A percentile compares a stretch with the other conserved stretches of the same genome.
These are phyloP conservation scores for Typha latifolia DNA, from an alignment of 176 grass and related monocot species.

Conservation along the genomic window DNA sequence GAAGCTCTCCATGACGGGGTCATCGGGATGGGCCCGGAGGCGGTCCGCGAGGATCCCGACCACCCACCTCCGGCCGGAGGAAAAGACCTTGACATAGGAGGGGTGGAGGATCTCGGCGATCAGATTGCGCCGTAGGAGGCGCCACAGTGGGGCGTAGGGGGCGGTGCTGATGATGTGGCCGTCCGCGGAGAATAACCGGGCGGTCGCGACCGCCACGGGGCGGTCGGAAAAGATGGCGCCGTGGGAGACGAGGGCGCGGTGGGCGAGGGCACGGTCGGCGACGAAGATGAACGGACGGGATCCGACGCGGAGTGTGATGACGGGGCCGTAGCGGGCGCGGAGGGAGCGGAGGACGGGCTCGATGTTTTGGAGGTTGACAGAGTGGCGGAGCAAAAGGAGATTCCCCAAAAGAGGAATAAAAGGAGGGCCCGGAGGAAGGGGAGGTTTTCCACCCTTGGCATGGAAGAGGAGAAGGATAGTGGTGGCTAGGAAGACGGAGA, in stretches of 20 bases:
- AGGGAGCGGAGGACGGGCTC: too few relatives aligned
- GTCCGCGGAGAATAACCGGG: background rate
- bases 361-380: too few relatives aligned
- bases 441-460: too few relatives aligned
- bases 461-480: too few relatives aligned
- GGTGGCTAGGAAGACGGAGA: too few relatives aligned
- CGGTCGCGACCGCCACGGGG: background rate
- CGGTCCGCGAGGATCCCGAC: conserved; percentile 10
- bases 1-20: conserved; percentile 1
- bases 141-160: conserved; percentile 28
- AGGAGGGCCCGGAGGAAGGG: too few relatives aligned
- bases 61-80: conserved; percentile 10
- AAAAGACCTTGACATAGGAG: conserved; percentile 5
- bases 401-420: too few relatives aligned
- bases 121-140: conserved; percentile 26
- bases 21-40: background rate
- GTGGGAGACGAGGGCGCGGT: conserved; percentile 1
- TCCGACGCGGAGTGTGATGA: too few relatives aligned
- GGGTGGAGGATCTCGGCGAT: conserved; percentile 16
- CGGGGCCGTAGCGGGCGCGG: too few relatives aligned
- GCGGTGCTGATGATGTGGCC: conserved; percentile 5
- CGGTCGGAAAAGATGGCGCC: conserved; percentile 8
- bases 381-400: too few relatives aligned
- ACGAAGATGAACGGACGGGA: too few relatives aligned
- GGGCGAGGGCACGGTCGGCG: conserved; percentile 20